Conservation (phyloP, 164 flowering plant species). For the Aristolochia contorta region DNA sequence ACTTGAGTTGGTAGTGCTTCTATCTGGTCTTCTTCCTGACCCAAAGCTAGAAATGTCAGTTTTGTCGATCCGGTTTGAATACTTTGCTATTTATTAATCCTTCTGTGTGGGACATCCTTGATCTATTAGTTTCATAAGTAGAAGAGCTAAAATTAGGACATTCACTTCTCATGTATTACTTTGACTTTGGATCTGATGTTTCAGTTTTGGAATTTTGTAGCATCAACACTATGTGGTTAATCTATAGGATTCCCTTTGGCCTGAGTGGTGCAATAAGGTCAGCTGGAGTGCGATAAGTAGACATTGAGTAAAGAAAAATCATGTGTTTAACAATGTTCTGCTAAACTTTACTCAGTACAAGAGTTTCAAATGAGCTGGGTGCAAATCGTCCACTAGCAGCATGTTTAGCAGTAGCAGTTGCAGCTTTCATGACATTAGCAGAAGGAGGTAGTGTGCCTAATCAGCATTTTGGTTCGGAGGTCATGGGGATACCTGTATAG, state of each 20-base stretch:
- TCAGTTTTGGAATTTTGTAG: conserved; percentile 7
- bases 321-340: not conserved
- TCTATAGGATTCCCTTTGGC: conserved; percentile 24
- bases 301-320: not conserved
- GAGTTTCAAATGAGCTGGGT: conserved; percentile 60
- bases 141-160: no score
- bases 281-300: not conserved
- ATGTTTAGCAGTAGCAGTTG: conserved; percentile 27
- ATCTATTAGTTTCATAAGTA: no score
- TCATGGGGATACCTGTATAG: conserved; percentile 50
- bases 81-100: not conserved
- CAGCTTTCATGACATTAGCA: conserved; percentile 22
- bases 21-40: conserved; percentile 26
- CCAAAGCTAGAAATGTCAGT: conserved; percentile 23
- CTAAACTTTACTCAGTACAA: conserved; percentile 25
- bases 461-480: conserved; percentile 25
- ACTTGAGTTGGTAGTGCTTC: conserved; percentile 16
- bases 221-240: conserved; percentile 14
- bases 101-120: not conserved
- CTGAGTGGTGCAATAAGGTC: conserved; percentile 15
- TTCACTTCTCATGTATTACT: no score
- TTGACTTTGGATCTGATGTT: no score
- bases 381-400: conserved; percentile 40
- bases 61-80: conserved; percentile 20
- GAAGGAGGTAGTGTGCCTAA: conserved; percentile 23